These are phyloP conservation scores for Pulveroboletus sp. DNA, from an alignment of 768 basidiomycete species.

Conservation along the genomic window DNA sequence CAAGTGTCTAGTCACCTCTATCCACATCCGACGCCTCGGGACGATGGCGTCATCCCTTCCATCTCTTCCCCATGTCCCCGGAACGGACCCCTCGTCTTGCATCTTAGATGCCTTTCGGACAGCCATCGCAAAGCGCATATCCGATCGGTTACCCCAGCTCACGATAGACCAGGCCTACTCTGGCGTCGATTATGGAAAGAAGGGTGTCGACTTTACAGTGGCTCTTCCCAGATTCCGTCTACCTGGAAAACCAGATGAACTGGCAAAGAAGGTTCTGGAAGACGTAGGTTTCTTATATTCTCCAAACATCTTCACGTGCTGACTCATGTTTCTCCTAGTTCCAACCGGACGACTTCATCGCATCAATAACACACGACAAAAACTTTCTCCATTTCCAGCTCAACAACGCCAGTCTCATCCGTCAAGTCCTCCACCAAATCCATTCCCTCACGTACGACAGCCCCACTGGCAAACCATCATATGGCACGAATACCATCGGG, in stretches of 20 bases:
- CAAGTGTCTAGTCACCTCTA: conserved; percentile 7
- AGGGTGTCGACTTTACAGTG: conserved; percentile 90
- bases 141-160: conserved; percentile 61
- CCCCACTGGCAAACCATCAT: conserved; percentile 60
- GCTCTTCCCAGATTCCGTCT: conserved; percentile 90
- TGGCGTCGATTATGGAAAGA: conserved; percentile 89
- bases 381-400: conserved; percentile 83
- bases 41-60: conserved; percentile 36
- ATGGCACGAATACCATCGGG: conserved; percentile 78
- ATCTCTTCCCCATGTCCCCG: conserved; percentile 38
- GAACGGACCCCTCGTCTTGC: conserved; percentile 61
- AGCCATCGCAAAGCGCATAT: conserved; percentile 73
- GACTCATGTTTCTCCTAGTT: conserved; percentile 50
- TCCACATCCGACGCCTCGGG: conserved; percentile 5
- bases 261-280: conserved; percentile 70
- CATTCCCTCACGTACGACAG: conserved; percentile 66
- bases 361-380: conserved; percentile 65
- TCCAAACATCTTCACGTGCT: neutral
- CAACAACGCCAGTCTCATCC: conserved; percentile 60
- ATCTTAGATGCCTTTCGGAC: conserved; percentile 76
- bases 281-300: conserved; percentile 46
- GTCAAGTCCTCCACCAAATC: conserved; percentile 69
- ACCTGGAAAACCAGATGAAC: conserved; percentile 76
- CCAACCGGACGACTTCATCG: conserved; percentile 76
- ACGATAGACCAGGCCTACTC: conserved; percentile 75